phyloP scores from a whole-genome alignment of 2,329 filamentous ascomycete genomes.

The Fusarium denticulatum region DNA sequence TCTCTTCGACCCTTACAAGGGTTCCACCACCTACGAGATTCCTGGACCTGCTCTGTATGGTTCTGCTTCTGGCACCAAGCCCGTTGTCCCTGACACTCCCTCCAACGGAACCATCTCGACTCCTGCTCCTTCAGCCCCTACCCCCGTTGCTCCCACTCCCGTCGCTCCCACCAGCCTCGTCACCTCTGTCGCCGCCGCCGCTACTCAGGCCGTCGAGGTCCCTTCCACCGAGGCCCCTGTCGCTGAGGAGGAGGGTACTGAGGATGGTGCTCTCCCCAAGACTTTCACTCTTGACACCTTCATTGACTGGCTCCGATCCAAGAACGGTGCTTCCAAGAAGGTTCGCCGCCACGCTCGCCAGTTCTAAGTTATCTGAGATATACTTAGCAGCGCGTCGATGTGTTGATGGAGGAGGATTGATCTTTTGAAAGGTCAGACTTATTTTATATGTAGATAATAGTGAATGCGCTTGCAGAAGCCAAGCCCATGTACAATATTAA shows the following conservation, averaged over 20 bases:
- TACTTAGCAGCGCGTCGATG: rapidly evolving
- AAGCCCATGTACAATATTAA: not conserved
- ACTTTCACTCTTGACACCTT: slow-evolving; percentile 40
- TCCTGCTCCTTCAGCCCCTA: slow-evolving; percentile 3
- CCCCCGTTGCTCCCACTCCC: slow-evolving; percentile 1
- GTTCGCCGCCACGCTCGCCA: slow-evolving; percentile 37
- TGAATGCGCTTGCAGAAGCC: not conserved
- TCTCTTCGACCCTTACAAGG: slow-evolving; percentile 46
- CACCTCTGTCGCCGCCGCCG: not conserved
- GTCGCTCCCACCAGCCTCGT: not conserved
- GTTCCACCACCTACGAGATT: slow-evolving; percentile 40
- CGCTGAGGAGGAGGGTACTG: not conserved
- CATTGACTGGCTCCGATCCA: slow-evolving; percentile 29
- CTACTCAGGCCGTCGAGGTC: not conserved
- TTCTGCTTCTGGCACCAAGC: slow-evolving; percentile 19
- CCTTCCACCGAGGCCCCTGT: not conserved
- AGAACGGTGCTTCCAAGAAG: slow-evolving; percentile 17
- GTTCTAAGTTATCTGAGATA: slow-evolving; percentile 17
- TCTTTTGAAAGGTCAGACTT: not conserved
- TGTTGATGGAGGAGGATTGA: not conserved
- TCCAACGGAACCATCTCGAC: slow-evolving; percentile 6
- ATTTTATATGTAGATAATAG: slow-evolving; percentile 6
- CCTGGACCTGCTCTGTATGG: slow-evolving; percentile 45
- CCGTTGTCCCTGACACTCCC: slow-evolving; percentile 16
- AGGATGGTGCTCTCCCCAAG: slow-evolving; percentile 27